phyloP scores from a whole-genome alignment of 2,329 filamentous ascomycete genomes.

The Microcyclospora pomicola region DNA sequence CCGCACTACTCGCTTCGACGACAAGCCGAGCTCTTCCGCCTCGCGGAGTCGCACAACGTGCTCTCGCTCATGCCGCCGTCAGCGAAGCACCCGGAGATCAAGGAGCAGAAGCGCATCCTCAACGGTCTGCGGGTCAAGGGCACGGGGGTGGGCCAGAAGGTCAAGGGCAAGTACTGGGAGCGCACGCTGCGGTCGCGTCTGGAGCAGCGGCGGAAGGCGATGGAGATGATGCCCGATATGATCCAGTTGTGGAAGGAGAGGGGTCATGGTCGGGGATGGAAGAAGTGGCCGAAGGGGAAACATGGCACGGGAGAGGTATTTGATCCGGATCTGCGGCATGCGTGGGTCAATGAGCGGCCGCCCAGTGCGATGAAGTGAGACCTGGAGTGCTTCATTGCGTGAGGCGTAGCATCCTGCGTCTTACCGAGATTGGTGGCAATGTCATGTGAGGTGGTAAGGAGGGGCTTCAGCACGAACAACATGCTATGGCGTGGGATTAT shows the following conservation, averaged over 20 bases:
- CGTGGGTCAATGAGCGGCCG: slow-evolving; percentile 6
- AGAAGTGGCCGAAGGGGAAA: slow-evolving; percentile 48
- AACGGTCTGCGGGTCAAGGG: slow-evolving; percentile 76
- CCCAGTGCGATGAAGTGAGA: neutral
- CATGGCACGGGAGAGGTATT: slow-evolving; percentile 3
- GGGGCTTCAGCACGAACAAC: no score
- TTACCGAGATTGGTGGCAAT: no score
- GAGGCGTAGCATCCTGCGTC: no score
- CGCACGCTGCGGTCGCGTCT: slow-evolving; percentile 69
- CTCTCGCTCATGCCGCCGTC: slow-evolving; percentile 21
- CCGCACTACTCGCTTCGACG: slow-evolving; percentile 70
- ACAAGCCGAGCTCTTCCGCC: slow-evolving; percentile 81
- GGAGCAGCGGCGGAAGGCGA: slow-evolving; percentile 79
- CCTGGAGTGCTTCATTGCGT: no score
- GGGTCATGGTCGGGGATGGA: slow-evolving; percentile 61
- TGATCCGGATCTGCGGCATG: slow-evolving; percentile 5
- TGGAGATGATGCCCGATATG: slow-evolving; percentile 87
- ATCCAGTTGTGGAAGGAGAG: slow-evolving; percentile 90
- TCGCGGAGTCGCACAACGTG: slow-evolving; percentile 48
- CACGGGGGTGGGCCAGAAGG: slow-evolving; percentile 71
- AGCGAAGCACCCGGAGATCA: slow-evolving; percentile 38
- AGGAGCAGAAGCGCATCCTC: slow-evolving; percentile 58
- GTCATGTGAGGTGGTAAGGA: no score
- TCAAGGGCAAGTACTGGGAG: slow-evolving; percentile 94
- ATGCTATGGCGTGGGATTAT: no score